Conservation (phyloP, 2,329 filamentous ascomycete species). For the Drechslera avenae region DNA sequence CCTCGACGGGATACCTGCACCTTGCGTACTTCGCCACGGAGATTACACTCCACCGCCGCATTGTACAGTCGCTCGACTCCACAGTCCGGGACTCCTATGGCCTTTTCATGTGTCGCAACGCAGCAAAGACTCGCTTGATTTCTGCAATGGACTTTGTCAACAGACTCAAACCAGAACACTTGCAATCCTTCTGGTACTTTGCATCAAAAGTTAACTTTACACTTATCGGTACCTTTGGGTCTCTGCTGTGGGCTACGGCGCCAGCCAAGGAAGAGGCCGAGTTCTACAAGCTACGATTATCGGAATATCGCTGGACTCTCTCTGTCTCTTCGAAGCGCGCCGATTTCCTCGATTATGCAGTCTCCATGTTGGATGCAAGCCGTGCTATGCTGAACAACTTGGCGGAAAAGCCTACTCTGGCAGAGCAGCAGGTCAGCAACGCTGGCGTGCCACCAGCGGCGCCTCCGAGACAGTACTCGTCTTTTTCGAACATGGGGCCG, state of each 20-base stretch:
- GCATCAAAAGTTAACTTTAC: conserved; percentile 90
- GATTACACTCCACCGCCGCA: conserved; percentile 89
- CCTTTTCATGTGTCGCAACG: conserved; percentile 88
- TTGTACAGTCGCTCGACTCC: conserved; percentile 76
- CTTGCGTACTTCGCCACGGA: conserved; percentile 92
- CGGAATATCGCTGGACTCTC: conserved; percentile 93
- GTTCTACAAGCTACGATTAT: conserved; percentile 84
- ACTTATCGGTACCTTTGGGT: conserved; percentile 91
- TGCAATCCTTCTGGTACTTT: conserved; percentile 93
- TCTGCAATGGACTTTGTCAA: conserved; percentile 98
- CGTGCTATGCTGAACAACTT: conserved; percentile 52
- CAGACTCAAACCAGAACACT: conserved; percentile 80
- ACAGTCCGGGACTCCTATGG: conserved; percentile 73
- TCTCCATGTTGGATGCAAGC: conserved; percentile 53
- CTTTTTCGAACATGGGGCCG: conserved; percentile 26
- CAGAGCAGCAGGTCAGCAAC: conserved; percentile 46
- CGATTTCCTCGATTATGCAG: conserved; percentile 54
- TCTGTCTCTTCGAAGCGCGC: conserved; percentile 80
- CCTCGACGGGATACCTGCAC: conserved; percentile 70
- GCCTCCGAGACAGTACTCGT: conserved; percentile 26
- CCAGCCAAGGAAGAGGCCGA: conserved; percentile 87
- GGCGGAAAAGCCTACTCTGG: conserved; percentile 51
- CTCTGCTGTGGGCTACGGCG: conserved; percentile 85
- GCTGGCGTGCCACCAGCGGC: conserved; percentile 45
- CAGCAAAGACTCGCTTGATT: conserved; percentile 91